Conservation (phyloP, 1,284 basidiomycete genomes). For the Cryptococcus floricola region DNA sequence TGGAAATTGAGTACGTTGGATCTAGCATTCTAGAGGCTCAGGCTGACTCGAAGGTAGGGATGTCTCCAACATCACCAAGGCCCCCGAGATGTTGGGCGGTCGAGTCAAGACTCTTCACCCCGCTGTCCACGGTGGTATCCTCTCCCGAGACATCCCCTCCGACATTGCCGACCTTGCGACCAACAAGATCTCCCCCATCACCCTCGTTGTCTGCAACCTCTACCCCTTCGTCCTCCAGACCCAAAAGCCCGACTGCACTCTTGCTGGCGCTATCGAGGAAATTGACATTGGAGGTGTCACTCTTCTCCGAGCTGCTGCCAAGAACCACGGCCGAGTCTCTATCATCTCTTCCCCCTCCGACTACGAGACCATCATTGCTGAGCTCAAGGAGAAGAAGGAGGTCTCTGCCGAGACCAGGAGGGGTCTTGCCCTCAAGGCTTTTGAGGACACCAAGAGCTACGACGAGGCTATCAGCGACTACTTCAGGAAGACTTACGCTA, state of each 20-base stretch:
- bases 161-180: conserved; percentile 77
- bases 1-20: conserved; percentile 74
- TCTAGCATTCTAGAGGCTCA: neutral
- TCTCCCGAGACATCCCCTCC: conserved; percentile 79
- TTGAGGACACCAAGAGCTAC: conserved; percentile 91
- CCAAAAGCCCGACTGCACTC: conserved; percentile 78
- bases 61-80: conserved; percentile 96
- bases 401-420: conserved; percentile 68
- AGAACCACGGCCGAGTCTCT: conserved; percentile 92
- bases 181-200: conserved; percentile 82
- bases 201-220: conserved; percentile 96
- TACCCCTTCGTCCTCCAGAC: conserved; percentile 96
- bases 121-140: conserved; percentile 94
- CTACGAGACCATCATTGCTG: conserved; percentile 76
- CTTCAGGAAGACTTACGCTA: conserved; percentile 93
- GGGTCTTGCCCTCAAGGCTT: conserved; percentile 91
- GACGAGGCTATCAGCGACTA: conserved; percentile 95
- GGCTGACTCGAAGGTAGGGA: conserved; percentile 59
- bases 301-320: conserved; percentile 93
- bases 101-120: conserved; percentile 99
- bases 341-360: conserved; percentile 93
- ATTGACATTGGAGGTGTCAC: conserved; percentile 99
- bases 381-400: conserved; percentile 65
- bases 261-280: conserved; percentile 92
- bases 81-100: conserved; percentile 99